Percentiles rank a stretch among this genome's conserved stretches.
phyloP scores from a whole-genome alignment of 169 alveolate genomes.

The Plasmodium inui region DNA sequence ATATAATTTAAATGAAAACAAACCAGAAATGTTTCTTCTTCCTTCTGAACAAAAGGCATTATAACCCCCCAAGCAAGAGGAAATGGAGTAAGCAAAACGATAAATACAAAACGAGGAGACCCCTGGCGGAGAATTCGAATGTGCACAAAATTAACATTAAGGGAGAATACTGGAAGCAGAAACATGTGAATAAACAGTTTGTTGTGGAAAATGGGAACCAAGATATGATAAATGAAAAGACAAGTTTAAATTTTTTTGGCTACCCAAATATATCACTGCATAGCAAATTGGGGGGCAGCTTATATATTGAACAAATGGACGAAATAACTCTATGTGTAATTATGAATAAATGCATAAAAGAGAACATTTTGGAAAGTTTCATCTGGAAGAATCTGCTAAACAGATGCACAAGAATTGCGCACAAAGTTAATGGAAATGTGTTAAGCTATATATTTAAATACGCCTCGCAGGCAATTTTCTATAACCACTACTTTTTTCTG shows the following conservation, averaged over 20 bases:
- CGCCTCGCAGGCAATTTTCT: slow-evolving; percentile 75
- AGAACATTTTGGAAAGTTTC: slow-evolving; percentile 75
- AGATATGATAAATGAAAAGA: slow-evolving; percentile 70
- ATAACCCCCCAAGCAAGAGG: slow-evolving; percentile 74
- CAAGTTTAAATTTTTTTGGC: slow-evolving; percentile 85
- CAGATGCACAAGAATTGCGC: slow-evolving; percentile 78
- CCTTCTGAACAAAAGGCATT: slow-evolving; percentile 31
- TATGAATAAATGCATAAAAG: slow-evolving; percentile 80
- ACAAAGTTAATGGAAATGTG: slow-evolving; percentile 79
- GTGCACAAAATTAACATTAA: slow-evolving; percentile 84
- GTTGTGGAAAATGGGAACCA: slow-evolving; percentile 67
- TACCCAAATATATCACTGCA: slow-evolving; percentile 82
- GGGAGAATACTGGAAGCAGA: slow-evolving; percentile 88
- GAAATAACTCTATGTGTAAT: slow-evolving; percentile 81
- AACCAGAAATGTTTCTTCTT: slow-evolving; percentile 5
- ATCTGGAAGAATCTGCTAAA: slow-evolving; percentile 80
- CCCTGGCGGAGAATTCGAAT: slow-evolving; percentile 85
- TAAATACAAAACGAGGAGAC: slow-evolving; percentile 83
- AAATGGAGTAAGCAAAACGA: slow-evolving; percentile 89
- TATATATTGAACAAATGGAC: slow-evolving; percentile 86
- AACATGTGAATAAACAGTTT: slow-evolving; percentile 79
- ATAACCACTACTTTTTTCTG: slow-evolving; percentile 78
- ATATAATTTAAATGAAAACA: slow-evolving; percentile 20
- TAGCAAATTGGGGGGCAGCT: slow-evolving; percentile 84
- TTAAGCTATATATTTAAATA: slow-evolving; percentile 80